These are phyloP conservation scores for Agrocybe praecox DNA, from an alignment of 768 basidiomycete genomes.

Conservation along the genomic window DNA sequence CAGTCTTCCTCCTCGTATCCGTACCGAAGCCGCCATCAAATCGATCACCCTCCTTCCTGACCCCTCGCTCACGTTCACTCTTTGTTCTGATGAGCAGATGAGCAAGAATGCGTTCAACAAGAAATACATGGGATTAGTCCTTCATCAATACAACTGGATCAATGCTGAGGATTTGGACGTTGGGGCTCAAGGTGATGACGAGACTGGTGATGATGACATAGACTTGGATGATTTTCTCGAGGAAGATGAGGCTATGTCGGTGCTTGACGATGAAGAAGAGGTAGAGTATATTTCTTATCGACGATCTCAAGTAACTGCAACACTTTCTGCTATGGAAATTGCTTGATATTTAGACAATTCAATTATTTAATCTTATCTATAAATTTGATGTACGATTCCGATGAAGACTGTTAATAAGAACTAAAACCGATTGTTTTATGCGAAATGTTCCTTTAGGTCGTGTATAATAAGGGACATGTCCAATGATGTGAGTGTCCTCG, in stretches of 20 bases:
- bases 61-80: too few relatives aligned
- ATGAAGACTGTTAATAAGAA: slow-evolving; percentile 18
- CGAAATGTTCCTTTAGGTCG: slow-evolving; percentile 18
- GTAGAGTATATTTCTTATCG: background rate
- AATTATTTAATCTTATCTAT: too few relatives aligned
- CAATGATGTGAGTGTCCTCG: slow-evolving; percentile 23
- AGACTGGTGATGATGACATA: too few relatives aligned
- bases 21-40: background rate
- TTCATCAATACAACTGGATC: too few relatives aligned
- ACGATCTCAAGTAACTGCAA: background rate
- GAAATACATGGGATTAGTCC: too few relatives aligned
- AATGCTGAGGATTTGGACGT: too few relatives aligned
- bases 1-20: background rate
- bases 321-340: background rate
- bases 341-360: too few relatives aligned
- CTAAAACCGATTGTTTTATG: slow-evolving; percentile 3
- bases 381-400: slow-evolving; percentile 4
- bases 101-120: too few relatives aligned
- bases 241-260: background rate
- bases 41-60: too few relatives aligned
- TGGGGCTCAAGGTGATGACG: too few relatives aligned
- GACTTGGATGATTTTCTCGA: too few relatives aligned
- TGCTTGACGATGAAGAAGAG: background rate
- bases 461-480: slow-evolving; percentile 14
- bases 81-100: too few relatives aligned